phyloP scores from a whole-genome alignment of 768 basidiomycete species.

The Panellus pusillus region DNA sequence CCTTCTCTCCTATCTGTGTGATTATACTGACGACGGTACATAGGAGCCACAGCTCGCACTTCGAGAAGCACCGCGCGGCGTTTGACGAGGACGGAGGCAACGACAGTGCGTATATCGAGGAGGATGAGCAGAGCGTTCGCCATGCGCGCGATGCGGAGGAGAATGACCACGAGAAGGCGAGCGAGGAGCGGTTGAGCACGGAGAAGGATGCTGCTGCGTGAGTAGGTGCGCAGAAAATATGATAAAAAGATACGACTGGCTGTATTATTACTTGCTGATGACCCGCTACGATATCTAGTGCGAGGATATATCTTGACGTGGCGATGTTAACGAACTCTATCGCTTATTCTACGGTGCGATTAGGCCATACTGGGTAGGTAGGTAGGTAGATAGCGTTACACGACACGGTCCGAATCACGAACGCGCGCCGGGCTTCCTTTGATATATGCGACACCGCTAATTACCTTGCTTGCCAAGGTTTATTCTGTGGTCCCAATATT shows the following conservation, averaged over 20 bases:
- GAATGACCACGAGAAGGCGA: conserved; percentile 16
- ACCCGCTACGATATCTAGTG: too few relatives aligned
- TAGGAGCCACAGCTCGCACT: conserved; percentile 75
- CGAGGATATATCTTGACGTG: too few relatives aligned
- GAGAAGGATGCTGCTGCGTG: conserved; percentile 12
- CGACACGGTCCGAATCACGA: too few relatives aligned
- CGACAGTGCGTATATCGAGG: conserved; percentile 39
- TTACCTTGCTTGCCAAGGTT: too few relatives aligned
- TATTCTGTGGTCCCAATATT: too few relatives aligned
- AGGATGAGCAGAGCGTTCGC: conserved; percentile 15
- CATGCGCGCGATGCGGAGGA: conserved; percentile 5
- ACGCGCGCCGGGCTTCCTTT: too few relatives aligned
- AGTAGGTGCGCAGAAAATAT: neutral
- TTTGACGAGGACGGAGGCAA: conserved; percentile 72
- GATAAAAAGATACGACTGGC: neutral
- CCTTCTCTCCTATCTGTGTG: neutral
- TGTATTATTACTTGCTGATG: neutral
- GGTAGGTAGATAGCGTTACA: too few relatives aligned
- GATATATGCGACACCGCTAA: too few relatives aligned
- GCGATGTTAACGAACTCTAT: too few relatives aligned
- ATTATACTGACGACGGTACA: neutral
- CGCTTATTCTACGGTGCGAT: too few relatives aligned
- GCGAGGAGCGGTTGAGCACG: conserved; percentile 19
- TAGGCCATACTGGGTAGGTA: too few relatives aligned
- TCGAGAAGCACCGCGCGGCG: conserved; percentile 79